These are phyloP conservation scores for Quercus engelmannii DNA, from an alignment of 306 rosid species.

Conservation along the genomic window DNA sequence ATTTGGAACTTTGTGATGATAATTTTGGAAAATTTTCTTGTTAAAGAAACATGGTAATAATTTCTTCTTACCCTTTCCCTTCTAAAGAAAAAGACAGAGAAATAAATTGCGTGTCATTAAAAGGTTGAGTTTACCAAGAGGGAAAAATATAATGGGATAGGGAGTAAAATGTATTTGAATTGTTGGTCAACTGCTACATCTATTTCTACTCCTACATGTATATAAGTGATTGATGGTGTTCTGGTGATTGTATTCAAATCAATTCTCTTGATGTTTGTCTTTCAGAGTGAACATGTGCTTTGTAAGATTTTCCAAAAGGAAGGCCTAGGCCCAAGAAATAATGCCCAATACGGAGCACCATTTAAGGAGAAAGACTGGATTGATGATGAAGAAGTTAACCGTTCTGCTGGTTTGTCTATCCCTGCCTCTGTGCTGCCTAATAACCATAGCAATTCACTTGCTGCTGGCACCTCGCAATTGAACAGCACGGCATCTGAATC, in stretches of 20 bases:
- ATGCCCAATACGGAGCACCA: slow-evolving; percentile 64
- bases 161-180: too few relatives aligned
- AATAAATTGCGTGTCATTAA: background rate
- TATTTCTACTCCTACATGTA: background rate
- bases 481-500: slow-evolving; percentile 29
- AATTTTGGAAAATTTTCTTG: background rate
- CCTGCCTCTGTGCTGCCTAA: slow-evolving; percentile 10
- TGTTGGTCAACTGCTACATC: background rate
- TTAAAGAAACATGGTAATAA: background rate
- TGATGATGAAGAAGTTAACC: slow-evolving; percentile 38
- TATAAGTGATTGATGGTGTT: background rate
- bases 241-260: slow-evolving; percentile 11
- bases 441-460: slow-evolving; percentile 9
- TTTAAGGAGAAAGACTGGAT: slow-evolving; percentile 70
- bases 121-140: background rate
- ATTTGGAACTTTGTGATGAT: background rate
- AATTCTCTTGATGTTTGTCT: slow-evolving; percentile 9
- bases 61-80: background rate
- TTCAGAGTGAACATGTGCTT: slow-evolving; percentile 62
- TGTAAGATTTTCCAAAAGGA: slow-evolving; percentile 59
- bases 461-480: slow-evolving; percentile 18
- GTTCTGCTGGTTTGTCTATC: slow-evolving; percentile 11
- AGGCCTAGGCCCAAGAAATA: slow-evolving; percentile 69
- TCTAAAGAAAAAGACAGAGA: background rate
- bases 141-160: background rate